Evolutionary conservation across 1,284 basidiomycete species (phyloP), one percentile per base, ranked within the genome.

Genomic region (Rhizoctonia solani): DNA sequence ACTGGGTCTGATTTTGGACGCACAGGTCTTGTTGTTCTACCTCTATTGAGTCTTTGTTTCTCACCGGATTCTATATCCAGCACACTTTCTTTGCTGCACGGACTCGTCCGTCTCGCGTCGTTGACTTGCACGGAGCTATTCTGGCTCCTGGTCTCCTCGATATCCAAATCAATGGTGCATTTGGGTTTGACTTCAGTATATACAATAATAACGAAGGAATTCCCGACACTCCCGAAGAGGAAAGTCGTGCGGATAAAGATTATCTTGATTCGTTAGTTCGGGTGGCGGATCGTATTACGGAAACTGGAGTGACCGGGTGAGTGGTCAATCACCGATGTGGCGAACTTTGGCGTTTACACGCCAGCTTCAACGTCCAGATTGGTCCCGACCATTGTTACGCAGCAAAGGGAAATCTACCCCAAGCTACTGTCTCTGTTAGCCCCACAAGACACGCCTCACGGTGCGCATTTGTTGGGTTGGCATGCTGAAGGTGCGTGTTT

Each of bases 151-250:
- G 90, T 0, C 84, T 88, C 71, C 81, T 93, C 61, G 90, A 92
- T 74, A 85, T 89, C 29, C 91, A 93, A 73, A 86, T 93, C 71
- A 93, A 96, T 72, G 93, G 93, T 54, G 93, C 87, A 5, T 96
- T 92, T 75, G 89, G 90, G 16, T 88, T 95, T 73, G 93, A 96
- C 77, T 95, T 95, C 73, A 92, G 90, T 19, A 84, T 92, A 14
- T 88, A 86, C 71, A 85, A 89, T 21, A 84, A 63, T 25, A 52
- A 63, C 59, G 39, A 63, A 63, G 59, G 59, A 2, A 29, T 63
- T 39, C 59, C 59, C 9, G 2, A 19, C 13, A 32, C 25, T 27
- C 47, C 49, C n/a, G 47, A 30, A 16, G 37, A 52, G 49, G 59
- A 63, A 29, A 52, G n/a, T 8, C 23, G 81, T 11, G 83, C 89